Conservation (phyloP, 345 rosid genomes). For the Euclidium syriacum region DNA sequence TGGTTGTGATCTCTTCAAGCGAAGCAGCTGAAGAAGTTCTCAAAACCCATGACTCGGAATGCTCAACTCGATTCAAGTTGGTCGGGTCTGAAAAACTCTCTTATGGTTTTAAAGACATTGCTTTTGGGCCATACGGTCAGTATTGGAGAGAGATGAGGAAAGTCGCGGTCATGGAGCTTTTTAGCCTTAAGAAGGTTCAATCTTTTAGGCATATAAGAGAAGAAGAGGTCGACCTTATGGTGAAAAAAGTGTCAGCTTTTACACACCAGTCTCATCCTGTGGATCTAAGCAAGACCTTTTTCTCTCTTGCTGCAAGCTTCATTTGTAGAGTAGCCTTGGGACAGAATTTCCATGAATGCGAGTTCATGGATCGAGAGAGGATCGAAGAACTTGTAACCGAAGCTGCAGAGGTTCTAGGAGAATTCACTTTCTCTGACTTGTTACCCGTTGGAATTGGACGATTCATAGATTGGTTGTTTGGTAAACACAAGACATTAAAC, state of each 20-base stretch:
- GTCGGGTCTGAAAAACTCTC: constrained; percentile 29
- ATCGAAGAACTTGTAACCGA: neutral
- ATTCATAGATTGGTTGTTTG: constrained; percentile 34
- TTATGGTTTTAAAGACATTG: constrained; percentile 35
- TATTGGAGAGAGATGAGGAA: constrained; percentile 40
- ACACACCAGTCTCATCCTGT: constrained; percentile 9
- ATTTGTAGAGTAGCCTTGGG: constrained; percentile 42
- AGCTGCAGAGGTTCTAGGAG: neutral
- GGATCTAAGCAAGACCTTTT: constrained; percentile 23
- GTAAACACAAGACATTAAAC: constrained; percentile 16
- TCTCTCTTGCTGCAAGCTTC: constrained; percentile 18
- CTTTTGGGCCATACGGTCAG: constrained; percentile 28
- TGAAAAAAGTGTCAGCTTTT: constrained; percentile 8
- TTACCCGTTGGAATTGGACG: constrained; percentile 36
- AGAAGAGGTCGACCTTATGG: constrained; percentile 33
- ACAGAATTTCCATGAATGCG: constrained; percentile 27
- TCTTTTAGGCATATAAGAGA: constrained; percentile 32
- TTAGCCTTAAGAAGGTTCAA: constrained; percentile 31
- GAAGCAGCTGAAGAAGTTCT: constrained; percentile 33
- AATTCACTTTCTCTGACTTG: constrained; percentile 17
- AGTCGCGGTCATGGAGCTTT: constrained; percentile 35
- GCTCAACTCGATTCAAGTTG: constrained; percentile 32
- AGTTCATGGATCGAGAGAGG: neutral
- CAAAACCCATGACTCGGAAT: constrained; percentile 35
- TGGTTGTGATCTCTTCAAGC: constrained; percentile 35